Base-by-base conservation (phyloP, 2,329 filamentous ascomycete species). In the Neopestalotiopsis clavispora region DNA sequence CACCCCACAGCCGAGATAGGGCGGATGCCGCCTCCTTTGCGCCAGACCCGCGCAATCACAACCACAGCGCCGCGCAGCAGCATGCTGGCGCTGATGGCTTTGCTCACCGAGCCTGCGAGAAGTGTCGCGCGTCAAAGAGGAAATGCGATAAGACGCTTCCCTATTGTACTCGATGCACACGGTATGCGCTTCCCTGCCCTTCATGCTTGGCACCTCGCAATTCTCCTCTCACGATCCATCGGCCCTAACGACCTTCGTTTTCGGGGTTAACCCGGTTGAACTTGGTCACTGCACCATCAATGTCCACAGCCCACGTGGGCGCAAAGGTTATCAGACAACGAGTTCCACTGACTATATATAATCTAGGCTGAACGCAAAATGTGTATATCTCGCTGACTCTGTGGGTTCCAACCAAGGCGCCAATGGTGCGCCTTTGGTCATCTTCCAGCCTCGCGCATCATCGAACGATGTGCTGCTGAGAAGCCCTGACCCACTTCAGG, bases 61-160 rank as follows among this genome's bases (percentile, higher is more conserved):
- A n/a, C 45, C 45, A 52, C 45, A 52, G 45, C 45, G 17, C 45
- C 45, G 45, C 45, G 7, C 45, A 38, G 10, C 34, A 38, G 10
- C 34, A 52, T 20, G 45, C 20, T 17, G 45, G 45, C 45, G 64
- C 42, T 34, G 65, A 67, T 23, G 30, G 57, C 9, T 34, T 60
- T 12, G 66, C 77, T 9, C 71, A 76, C 7, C 74, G 77, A 66
- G 77, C 77, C 40, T 79, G 77, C 56, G 77, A 78, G 72, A 79
- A 79, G 69, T 79, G 77, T 62, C 74, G 77, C 20, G 71, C 75
- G 2, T 78, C 76, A 1, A 79, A 79, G 56, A 72, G 77, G 58
- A 77, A 77, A 68, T 79, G 77, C 67, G 77, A 79, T 65, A 79
- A 79, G 69, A 78, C 76, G 62, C 65, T 79, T 61, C 77, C 77